These are phyloP conservation scores for Nectriaceae sp. DNA, from an alignment of 2,329 filamentous ascomycete genomes.

Conservation along the genomic window DNA sequence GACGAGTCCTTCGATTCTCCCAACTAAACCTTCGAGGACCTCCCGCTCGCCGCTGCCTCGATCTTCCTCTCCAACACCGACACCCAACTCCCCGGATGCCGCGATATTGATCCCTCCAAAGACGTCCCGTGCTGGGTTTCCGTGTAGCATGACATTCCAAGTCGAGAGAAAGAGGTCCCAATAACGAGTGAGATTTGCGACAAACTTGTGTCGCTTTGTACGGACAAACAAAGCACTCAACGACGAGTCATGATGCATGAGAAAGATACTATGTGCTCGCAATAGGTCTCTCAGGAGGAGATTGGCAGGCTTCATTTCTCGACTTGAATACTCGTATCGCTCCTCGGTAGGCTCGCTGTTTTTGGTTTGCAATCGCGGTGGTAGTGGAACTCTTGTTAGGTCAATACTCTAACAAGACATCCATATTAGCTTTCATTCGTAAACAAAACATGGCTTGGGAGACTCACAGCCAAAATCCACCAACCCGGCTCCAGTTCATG, in stretches of 20 bases:
- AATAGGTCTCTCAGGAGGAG: constrained; percentile 79
- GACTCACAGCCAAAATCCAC: constrained; percentile 88
- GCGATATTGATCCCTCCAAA: constrained; percentile 86
- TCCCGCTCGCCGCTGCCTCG: constrained; percentile 91
- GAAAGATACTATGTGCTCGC: constrained; percentile 80
- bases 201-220: constrained; percentile 67
- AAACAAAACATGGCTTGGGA: not conserved
- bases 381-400: constrained; percentile 71
- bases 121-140: constrained; percentile 79
- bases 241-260: constrained; percentile 81
- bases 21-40: constrained; percentile 85
- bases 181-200: constrained; percentile 72
- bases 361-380: constrained; percentile 50
- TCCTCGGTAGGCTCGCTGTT: constrained; percentile 42
- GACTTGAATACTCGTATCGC: constrained; percentile 77
- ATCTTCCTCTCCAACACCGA: constrained; percentile 94
- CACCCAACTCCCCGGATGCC: constrained; percentile 85
- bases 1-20: constrained; percentile 77
- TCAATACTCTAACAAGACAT: constrained; percentile 57
- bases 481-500: constrained; percentile 87
- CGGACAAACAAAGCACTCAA: constrained; percentile 70
- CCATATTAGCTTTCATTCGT: constrained; percentile 6
- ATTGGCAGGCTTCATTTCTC: constrained; percentile 82
- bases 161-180: constrained; percentile 72
- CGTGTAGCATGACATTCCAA: constrained; percentile 90